A percentile compares a stretch with the other conserved stretches of the same genome.
These are phyloP conservation scores for Phlegmacium glaucopus DNA, from an alignment of 768 basidiomycete genomes.

Conservation along the genomic window DNA sequence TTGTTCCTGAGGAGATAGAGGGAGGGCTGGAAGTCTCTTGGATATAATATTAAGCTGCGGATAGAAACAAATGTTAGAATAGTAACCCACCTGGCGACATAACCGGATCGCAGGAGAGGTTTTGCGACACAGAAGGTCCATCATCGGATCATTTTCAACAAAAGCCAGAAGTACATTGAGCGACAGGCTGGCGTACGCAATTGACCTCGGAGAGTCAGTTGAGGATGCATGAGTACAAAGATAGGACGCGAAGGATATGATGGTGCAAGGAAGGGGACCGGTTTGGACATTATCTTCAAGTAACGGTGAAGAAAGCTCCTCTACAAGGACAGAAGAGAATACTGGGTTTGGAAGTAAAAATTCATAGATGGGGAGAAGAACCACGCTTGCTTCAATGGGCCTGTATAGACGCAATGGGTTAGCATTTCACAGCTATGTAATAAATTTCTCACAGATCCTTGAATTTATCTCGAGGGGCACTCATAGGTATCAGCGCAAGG, in stretches of 20 bases:
- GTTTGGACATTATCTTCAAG: slow-evolving; percentile 19
- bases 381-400: slow-evolving; percentile 58
- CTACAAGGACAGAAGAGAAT: slow-evolving; percentile 47
- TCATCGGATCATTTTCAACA: slow-evolving; percentile 45
- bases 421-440: too few relatives aligned
- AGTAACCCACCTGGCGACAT: slow-evolving; percentile 55
- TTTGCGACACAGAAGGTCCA: slow-evolving; percentile 44
- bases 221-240: slow-evolving; percentile 67
- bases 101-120: slow-evolving; percentile 42
- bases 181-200: slow-evolving; percentile 58
- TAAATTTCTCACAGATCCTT: slow-evolving; percentile 43
- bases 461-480: slow-evolving; percentile 51
- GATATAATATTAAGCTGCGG: not conserved
- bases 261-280: slow-evolving; percentile 40
- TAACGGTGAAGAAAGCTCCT: slow-evolving; percentile 23
- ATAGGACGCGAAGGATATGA: slow-evolving; percentile 62
- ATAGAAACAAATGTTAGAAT: not conserved
- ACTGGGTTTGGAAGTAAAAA: slow-evolving; percentile 47
- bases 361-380: slow-evolving; percentile 60
- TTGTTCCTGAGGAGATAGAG: slow-evolving; percentile 33
- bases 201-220: slow-evolving; percentile 50
- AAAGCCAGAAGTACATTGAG: slow-evolving; percentile 51
- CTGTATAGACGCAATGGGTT: slow-evolving; percentile 25
- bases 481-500: slow-evolving; percentile 41
- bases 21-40: slow-evolving; percentile 50